Percentiles rank a stretch among this genome's conserved stretches.
Evolutionary conservation across 2,329 filamentous ascomycete species (phyloP).

Genomic region (Nannizziopsis arthrosporioides): DNA sequence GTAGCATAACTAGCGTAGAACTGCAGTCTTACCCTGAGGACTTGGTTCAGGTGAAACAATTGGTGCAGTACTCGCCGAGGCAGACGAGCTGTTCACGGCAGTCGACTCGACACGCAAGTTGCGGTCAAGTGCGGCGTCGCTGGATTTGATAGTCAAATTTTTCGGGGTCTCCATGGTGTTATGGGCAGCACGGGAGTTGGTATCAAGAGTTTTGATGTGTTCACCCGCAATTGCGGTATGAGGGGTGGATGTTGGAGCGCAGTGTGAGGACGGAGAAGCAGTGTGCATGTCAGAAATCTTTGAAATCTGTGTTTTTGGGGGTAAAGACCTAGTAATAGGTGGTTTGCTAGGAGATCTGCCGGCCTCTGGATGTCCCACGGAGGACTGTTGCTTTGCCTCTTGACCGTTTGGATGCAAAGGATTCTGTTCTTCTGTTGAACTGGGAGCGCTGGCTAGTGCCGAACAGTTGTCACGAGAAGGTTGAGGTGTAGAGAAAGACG

Average conservation of each 20-base stretch:
- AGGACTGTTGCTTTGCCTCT: not conserved
- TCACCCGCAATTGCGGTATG: constrained; percentile 18
- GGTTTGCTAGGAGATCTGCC: not conserved
- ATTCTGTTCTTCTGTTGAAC: not conserved
- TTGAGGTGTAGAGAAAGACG: not conserved
- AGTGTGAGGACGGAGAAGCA: constrained; percentile 60
- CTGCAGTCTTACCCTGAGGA: constrained; percentile 5
- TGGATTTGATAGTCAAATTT: not conserved
- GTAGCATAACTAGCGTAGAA: not conserved
- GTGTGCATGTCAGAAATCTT: constrained; percentile 44
- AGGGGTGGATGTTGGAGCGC: constrained; percentile 38
- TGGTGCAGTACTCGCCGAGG: not conserved
- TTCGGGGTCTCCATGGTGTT: constrained; percentile 16
- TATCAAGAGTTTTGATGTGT: constrained; percentile 18
- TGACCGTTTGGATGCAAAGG: not conserved
- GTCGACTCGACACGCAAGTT: not conserved
- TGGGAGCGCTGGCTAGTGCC: not conserved
- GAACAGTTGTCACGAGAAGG: not conserved
- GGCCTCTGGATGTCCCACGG: constrained; percentile 1
- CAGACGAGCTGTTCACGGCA: not conserved
- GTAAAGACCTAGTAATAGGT: not conserved
- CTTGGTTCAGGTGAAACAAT: constrained; percentile 3
- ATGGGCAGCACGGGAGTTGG: constrained; percentile 30
- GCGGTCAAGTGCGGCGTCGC: not conserved
- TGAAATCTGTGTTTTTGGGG: constrained; percentile 5